Percentiles rank a stretch among this genome's conserved stretches.
These are phyloP conservation scores for Tetrahymena borealis DNA, from an alignment of 73 alveolate genomes.

Conservation along the genomic window DNA sequence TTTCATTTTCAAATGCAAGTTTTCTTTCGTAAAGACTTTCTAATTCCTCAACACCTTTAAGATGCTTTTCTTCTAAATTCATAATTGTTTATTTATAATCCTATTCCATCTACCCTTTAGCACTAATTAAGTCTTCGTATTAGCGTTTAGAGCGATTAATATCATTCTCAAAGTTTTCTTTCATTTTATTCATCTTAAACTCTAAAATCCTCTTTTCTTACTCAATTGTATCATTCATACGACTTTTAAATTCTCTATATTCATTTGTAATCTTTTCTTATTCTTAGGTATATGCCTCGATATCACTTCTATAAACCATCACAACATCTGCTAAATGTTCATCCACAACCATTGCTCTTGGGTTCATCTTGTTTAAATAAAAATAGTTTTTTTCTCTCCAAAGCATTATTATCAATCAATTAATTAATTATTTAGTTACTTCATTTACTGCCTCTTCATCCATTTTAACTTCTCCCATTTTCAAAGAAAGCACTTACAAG, in stretches of 20 bases:
- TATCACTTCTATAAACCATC: conserved; percentile 59
- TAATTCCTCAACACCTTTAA: conserved; percentile 67
- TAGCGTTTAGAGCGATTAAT: conserved; percentile 55
- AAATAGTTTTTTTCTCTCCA: neutral
- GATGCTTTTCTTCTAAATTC: conserved; percentile 72
- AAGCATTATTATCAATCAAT: neutral
- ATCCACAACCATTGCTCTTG: conserved; percentile 64
- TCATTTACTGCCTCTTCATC: conserved; percentile 23
- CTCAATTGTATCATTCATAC: conserved; percentile 3
- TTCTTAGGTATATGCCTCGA: conserved; percentile 61
- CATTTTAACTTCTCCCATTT: conserved; percentile 43
- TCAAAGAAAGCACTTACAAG: conserved; percentile 17
- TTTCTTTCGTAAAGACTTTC: conserved; percentile 76
- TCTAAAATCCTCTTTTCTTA: conserved; percentile 60
- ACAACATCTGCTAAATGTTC: conserved; percentile 80
- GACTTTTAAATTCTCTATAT: conserved; percentile 43
- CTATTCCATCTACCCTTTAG: conserved; percentile 58
- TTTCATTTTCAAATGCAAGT: conserved; percentile 63
- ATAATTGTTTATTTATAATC: conserved; percentile 63
- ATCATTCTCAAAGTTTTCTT: conserved; percentile 52
- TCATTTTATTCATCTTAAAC: conserved; percentile 49
- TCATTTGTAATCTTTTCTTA: conserved; percentile 57
- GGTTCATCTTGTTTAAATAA: conserved; percentile 21
- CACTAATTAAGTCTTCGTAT: conserved; percentile 58
- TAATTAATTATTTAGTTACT: neutral